Conservation (phyloP, 2,329 filamentous ascomycete species). For the Exophiala lecanii-corni region DNA sequence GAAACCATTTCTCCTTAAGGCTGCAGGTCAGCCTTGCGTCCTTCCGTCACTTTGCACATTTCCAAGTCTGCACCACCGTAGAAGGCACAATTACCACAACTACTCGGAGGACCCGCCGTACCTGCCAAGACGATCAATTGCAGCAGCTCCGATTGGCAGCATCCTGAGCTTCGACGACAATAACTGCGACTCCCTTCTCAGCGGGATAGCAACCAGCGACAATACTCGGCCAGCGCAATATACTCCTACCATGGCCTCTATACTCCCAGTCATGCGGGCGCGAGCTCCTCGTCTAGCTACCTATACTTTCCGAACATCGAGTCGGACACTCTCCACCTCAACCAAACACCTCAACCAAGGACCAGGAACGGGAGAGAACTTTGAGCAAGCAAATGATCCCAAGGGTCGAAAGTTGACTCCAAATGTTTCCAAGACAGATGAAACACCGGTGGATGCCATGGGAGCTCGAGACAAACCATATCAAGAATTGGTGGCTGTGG, state of each 20-base stretch:
- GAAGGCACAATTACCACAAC: conserved; percentile 1
- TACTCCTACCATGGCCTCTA: conserved; percentile 19
- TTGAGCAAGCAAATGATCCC: conserved; percentile 53
- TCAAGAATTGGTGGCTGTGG: conserved; percentile 52
- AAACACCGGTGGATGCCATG: conserved; percentile 47
- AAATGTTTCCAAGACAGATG: conserved; percentile 60
- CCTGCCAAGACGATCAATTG: conserved; percentile 1
- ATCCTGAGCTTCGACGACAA: conserved; percentile 5
- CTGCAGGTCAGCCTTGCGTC: too few relatives aligned
- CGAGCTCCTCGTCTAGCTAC: conserved; percentile 35
- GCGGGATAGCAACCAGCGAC: too few relatives aligned
- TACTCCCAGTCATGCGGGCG: conserved; percentile 13
- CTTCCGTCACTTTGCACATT: not conserved
- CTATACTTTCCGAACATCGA: conserved; percentile 59
- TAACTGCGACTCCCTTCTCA: not conserved
- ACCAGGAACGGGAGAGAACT: conserved; percentile 33
- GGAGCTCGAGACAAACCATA: conserved; percentile 48
- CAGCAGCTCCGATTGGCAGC: conserved; percentile 10
- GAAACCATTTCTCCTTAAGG: not conserved
- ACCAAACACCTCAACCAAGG: conserved; percentile 22
- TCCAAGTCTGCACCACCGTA: conserved; percentile 4
- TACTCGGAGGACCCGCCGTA: not conserved
- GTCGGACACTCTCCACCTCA: conserved; percentile 47
- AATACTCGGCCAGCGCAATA: too few relatives aligned
- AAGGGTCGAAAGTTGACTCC: conserved; percentile 46